These are phyloP conservation scores for Ceratocystis eucalypticola DNA, from an alignment of 2,329 filamentous ascomycete genomes.

Conservation along the genomic window DNA sequence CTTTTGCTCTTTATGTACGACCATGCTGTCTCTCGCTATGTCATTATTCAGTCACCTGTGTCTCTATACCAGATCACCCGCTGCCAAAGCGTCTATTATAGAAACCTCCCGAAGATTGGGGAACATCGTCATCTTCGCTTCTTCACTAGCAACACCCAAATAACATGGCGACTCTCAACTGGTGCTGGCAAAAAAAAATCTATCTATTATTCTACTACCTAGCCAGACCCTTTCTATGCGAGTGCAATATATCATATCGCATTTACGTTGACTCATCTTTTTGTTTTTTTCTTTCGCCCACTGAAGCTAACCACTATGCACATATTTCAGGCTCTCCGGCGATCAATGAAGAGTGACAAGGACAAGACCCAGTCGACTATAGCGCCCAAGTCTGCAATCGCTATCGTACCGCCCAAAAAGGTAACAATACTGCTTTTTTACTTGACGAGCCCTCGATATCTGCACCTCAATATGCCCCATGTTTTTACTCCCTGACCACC, in stretches of 20 bases:
- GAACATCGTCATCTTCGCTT: neutral
- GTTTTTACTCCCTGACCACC: neutral
- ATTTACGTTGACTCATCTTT: neutral
- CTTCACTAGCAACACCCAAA: neutral
- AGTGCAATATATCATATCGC: neutral
- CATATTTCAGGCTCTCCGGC: conserved; percentile 55
- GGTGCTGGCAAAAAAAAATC: neutral
- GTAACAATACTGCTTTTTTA: conserved; percentile 33
- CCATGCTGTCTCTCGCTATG: neutral
- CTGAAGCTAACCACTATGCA: conserved; percentile 32
- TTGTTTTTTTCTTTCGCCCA: neutral
- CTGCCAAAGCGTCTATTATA: neutral
- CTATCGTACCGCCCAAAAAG: conserved; percentile 88
- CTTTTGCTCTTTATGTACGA: neutral
- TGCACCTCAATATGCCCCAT: neutral
- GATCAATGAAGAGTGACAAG: conserved; percentile 85
- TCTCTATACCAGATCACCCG: neutral
- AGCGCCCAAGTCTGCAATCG: conserved; percentile 70
- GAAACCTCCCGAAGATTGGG: neutral
- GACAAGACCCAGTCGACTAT: conserved; percentile 63
- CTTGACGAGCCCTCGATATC: neutral
- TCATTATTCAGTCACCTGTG: neutral
- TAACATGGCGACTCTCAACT: neutral
- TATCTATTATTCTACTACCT: neutral
- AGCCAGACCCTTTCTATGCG: neutral